Evolutionary conservation across 352 stramenopile genomes (phyloP).

Genomic region (Pythium sukuiense): DNA sequence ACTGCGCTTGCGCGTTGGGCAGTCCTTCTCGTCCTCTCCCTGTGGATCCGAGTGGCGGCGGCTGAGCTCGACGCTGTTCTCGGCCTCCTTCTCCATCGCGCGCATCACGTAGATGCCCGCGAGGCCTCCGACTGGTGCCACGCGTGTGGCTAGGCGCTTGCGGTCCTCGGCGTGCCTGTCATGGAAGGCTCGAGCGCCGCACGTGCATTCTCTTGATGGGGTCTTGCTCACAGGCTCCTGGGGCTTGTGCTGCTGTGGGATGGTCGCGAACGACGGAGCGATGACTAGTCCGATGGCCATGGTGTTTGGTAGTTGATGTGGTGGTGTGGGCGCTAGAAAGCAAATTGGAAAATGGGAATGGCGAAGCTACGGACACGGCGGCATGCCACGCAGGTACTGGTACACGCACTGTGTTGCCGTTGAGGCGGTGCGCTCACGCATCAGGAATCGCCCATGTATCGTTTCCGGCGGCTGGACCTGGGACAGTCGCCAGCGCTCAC

Average conservation of each 20-base stretch:
- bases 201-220: constrained; percentile 26
- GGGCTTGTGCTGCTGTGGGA: not conserved
- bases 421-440: not conserved
- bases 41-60: constrained; percentile 11
- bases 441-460: not conserved
- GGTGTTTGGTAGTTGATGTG: not conserved
- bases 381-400: no score
- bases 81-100: constrained; percentile 8
- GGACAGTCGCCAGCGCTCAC: not conserved
- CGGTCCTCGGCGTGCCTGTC: constrained; percentile 11
- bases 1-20: constrained; percentile 36
- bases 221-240: constrained; percentile 1
- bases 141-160: not conserved
- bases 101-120: constrained; percentile 13
- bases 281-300: constrained; percentile 5
- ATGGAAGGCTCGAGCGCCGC: constrained; percentile 37
- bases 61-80: constrained; percentile 12
- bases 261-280: constrained; percentile 1
- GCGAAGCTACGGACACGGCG: no score
- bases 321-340: not conserved
- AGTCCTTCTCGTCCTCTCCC: constrained; percentile 8
- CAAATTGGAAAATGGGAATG: constrained; percentile 2
- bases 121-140: constrained; percentile 14
- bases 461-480: not conserved
- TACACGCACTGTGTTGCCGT: not conserved